Evolutionary conservation across 2,329 filamentous ascomycete species (phyloP), one percentile per base, ranked within the genome.

Genomic region (Colletotrichum coccodes): DNA sequence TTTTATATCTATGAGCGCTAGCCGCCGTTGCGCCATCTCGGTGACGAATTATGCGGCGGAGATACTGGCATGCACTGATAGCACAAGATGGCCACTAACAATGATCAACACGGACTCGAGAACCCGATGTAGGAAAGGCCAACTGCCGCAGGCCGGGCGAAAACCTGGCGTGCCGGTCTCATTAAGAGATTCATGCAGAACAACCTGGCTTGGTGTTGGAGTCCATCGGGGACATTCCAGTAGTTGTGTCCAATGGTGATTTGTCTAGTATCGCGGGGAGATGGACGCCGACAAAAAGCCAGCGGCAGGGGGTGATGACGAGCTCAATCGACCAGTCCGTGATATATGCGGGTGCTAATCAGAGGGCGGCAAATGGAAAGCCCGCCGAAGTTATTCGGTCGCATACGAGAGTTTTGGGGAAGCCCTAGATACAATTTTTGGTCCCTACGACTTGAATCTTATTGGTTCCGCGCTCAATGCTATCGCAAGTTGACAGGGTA

Each of bases 241-340:
- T 16, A 4, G 8, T 2, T 8, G 30, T 4, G 21, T 14, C 63
- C 63, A 66, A 62, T 66, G 47, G 49, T 30, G 9, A 40, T 54
- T 5, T 8, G 28, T 5, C 42, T 38, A 40, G 16, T n/a, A 62
- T 61, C 58, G 63, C 49, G 49, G 49, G 58, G 63, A 26, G 42
- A 50, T 52, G 32, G 50, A 44, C 61, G 32, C n/a, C 21, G 26
- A 40, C 44, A 66, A 66, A 58, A 54, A 57, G 63, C 61, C 63
- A 66, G 38, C n/a, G 63, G 42, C 63, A 56, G 57, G 63, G 63
- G 63, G 14, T 21, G 40, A 66, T 66, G 58, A 36, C 63, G 63
- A 66, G 63, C 58, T 66, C 26, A 36, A 21, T 12, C 32, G 34
- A 36, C 32, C 32, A 53, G 40, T 2, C 9, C 40, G 18, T n/a